Evolutionary conservation across 2,329 filamentous ascomycete genomes (phyloP).

Genomic region (Cytospora piceae): DNA sequence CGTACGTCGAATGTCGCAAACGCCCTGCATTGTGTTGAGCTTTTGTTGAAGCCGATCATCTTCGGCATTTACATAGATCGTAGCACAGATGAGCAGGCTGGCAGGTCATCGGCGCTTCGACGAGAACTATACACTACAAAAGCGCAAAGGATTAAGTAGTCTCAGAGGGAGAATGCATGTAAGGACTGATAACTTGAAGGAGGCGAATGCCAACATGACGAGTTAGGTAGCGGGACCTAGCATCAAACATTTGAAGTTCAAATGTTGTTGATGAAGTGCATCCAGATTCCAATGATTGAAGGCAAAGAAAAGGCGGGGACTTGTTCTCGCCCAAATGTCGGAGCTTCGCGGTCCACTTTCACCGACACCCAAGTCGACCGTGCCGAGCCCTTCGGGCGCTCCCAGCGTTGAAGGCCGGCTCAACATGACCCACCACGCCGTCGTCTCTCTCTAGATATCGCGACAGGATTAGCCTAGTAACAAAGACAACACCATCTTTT

Average conservation of each 20-base stretch:
- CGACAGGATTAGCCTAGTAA: background rate
- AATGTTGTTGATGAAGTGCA: background rate
- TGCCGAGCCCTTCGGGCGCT: conserved; percentile 5
- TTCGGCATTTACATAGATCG: background rate
- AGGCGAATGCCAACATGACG: too few relatives aligned
- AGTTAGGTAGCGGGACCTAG: too few relatives aligned
- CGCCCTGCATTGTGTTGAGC: background rate
- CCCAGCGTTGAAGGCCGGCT: background rate
- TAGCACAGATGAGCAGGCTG: too few relatives aligned
- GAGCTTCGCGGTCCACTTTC: conserved; percentile 20
- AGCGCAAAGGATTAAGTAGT: too few relatives aligned
- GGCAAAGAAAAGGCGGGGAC: background rate
- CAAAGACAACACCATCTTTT: background rate
- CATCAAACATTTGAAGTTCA: too few relatives aligned
- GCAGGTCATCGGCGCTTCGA: too few relatives aligned
- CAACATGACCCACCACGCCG: conserved; percentile 1
- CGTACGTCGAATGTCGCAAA: background rate
- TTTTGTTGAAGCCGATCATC: background rate
- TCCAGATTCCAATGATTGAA: background rate
- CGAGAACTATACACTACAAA: too few relatives aligned
- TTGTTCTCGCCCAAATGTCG: background rate
- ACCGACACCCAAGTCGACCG: conserved; percentile 4
- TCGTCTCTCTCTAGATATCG: conserved; percentile 6
- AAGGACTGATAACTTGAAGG: too few relatives aligned
- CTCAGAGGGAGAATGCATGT: too few relatives aligned